phyloP scores from a whole-genome alignment of 164 flowering plant species.

The Liquidambar formosana region DNA sequence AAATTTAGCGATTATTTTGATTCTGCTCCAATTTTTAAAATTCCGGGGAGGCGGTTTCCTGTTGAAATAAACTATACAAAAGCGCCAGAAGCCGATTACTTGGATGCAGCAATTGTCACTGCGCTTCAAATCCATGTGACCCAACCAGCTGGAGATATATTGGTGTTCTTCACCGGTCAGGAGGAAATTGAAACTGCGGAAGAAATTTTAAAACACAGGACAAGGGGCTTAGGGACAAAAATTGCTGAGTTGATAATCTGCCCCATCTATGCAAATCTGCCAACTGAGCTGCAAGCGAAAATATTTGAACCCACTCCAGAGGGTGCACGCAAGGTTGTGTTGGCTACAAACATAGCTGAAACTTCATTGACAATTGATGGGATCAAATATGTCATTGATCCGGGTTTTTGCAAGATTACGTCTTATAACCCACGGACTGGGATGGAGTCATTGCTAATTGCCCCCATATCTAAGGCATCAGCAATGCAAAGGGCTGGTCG shows the following conservation, averaged over 20 bases:
- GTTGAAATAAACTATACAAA: conserved; percentile 89
- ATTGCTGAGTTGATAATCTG: conserved; percentile 93
- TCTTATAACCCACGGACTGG: conserved; percentile 93
- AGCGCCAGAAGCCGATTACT: conserved; percentile 93
- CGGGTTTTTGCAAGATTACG: conserved; percentile 89
- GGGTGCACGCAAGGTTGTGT: conserved; percentile 90
- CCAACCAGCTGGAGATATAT: conserved; percentile 78
- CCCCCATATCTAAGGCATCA: conserved; percentile 95
- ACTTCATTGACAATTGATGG: conserved; percentile 96
- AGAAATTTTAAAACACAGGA: conserved; percentile 83
- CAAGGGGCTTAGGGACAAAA: conserved; percentile 84
- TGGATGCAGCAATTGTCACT: conserved; percentile 94
- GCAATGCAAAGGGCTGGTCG: conserved; percentile 93
- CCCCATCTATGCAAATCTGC: conserved; percentile 96
- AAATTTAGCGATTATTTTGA: conserved; percentile 97
- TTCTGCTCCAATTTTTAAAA: conserved; percentile 86
- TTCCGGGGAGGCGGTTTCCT: conserved; percentile 92
- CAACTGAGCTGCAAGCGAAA: conserved; percentile 92
- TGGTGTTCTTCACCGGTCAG: conserved; percentile 89
- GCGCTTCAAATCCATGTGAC: conserved; percentile 88
- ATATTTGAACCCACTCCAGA: conserved; percentile 97
- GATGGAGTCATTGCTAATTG: conserved; percentile 81
- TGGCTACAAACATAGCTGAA: conserved; percentile 94
- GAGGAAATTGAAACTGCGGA: conserved; percentile 97
- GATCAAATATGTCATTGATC: conserved; percentile 90